Percentiles rank a stretch among this genome's conserved stretches.
Evolutionary conservation across 176 grass and related monocot genomes (phyloP).

Genomic region (Aegilops longissima): DNA sequence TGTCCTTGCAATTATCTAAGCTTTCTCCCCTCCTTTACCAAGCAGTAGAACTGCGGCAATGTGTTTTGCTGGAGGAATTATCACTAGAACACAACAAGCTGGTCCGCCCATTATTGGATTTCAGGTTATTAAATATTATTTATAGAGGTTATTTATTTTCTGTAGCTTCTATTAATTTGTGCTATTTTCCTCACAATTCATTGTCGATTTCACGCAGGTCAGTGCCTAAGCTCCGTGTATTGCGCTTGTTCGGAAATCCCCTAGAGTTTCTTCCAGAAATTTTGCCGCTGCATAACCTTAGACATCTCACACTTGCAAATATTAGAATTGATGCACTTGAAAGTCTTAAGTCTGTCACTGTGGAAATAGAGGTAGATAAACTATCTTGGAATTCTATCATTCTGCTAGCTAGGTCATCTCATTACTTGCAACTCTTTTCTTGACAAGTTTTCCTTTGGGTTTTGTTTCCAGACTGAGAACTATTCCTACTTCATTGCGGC

Average conservation of each 20-base stretch:
- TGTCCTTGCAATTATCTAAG: background rate
- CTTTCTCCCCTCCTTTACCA: constrained; percentile 13
- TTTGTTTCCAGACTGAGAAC: constrained; percentile 85
- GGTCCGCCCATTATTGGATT: constrained; percentile 92
- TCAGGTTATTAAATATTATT: constrained; percentile 77
- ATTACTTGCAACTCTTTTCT: constrained; percentile 9
- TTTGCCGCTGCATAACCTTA: constrained; percentile 86
- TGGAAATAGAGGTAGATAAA: constrained; percentile 85
- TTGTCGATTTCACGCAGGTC: constrained; percentile 72
- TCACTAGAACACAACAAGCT: constrained; percentile 96
- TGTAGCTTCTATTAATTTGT: constrained; percentile 14
- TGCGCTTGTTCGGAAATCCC: constrained; percentile 96
- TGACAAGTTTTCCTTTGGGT: background rate
- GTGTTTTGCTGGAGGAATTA: constrained; percentile 86
- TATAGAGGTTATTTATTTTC: constrained; percentile 24
- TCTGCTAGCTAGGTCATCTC: constrained; percentile 12
- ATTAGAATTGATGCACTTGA: constrained; percentile 98
- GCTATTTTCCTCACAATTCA: constrained; percentile 43
- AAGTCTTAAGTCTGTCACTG: constrained; percentile 82
- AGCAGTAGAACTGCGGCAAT: constrained; percentile 88
- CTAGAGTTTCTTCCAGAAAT: constrained; percentile 98
- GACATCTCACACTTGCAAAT: constrained; percentile 95
- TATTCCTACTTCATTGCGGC: constrained; percentile 83
- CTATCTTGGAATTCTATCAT: constrained; percentile 24
- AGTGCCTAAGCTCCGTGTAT: constrained; percentile 83